Base-by-base conservation (phyloP, 345 rosid genomes). In the Eucalyptus erythrocorys region DNA sequence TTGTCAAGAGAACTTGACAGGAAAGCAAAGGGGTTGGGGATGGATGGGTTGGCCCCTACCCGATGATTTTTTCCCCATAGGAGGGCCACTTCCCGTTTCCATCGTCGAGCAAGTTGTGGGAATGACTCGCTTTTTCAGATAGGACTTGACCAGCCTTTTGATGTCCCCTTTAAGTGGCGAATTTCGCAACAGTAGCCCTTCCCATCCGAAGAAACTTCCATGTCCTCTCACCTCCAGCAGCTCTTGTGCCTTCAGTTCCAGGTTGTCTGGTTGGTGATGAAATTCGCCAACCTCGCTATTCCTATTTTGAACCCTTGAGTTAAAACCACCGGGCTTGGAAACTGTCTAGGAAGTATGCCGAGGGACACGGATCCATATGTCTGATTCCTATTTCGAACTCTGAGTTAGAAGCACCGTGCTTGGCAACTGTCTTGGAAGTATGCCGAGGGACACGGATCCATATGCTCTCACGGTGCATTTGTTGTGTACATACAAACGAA, bases 131-230 rank as follows among this genome's bases (percentile, higher is more conserved):
- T 87, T 49, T 22, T 64, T 48, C 45, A 43, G 85, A 68, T 87
- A 61, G 64, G 85, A 40, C 88, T 87, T 87, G 81, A 48, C 88
- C 84, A 51, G 53, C 90, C 42, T 88, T 91, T 71, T 48, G 55
- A 45, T 68, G 80, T 68, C 43, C 64, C 59, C 90, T 88, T 79
- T 81, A 89, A 90, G 88, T 89, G 90, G 91, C 82, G 90, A 89
- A 53, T 59, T 89, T 86, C 88, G 16, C 68, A 51, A 21, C 66
- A 71, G 53, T 48, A 71, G 61, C 34, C 57, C 48, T 66, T 87
- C 85, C 61, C 48, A 9, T 51, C 42, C n/a, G 11, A 32, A 42
- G 47, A 76, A 76, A 40, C 82, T 37, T 76, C 45, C 47, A 40
- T 6, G 82, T 76, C 82, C 82, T 76, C 82, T 76, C 82, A 64